Conservation (phyloP, 2,329 filamentous ascomycete genomes). For the Beauveria varroae region DNA sequence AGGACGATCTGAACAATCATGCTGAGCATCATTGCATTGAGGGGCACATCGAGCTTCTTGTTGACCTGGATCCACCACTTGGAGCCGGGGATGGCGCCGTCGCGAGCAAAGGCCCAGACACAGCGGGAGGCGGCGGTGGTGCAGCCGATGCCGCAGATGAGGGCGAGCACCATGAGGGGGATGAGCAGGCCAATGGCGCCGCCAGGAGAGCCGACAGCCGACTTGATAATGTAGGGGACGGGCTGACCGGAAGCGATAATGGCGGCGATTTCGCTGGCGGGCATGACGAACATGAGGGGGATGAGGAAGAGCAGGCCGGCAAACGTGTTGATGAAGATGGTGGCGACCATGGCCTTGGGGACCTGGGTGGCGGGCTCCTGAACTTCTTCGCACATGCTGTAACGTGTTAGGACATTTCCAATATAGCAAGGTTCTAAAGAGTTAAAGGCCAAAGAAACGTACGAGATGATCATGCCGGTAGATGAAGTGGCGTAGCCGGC, state of each 20-base stretch:
- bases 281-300: constrained; percentile 61
- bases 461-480: constrained; percentile 75
- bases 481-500: constrained; percentile 68
- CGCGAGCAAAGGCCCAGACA: constrained; percentile 63
- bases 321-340: constrained; percentile 58
- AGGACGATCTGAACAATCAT: constrained; percentile 58
- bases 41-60: constrained; percentile 52
- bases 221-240: constrained; percentile 55
- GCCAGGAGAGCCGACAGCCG: constrained; percentile 51
- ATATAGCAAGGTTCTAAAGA: neutral
- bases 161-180: constrained; percentile 56
- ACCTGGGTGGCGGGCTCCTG: constrained; percentile 58
- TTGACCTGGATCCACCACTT: constrained; percentile 55
- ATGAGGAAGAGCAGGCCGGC: constrained; percentile 62
- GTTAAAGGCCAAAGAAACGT: constrained; percentile 25
- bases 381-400: constrained; percentile 68
- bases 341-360: constrained; percentile 64
- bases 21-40: constrained; percentile 67
- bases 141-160: constrained; percentile 63
- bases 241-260: constrained; percentile 51
- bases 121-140: constrained; percentile 61
- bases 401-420: neutral
- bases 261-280: constrained; percentile 49
- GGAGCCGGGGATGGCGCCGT: constrained; percentile 60
- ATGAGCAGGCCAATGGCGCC: constrained; percentile 56